Evolutionary conservation across 1,284 basidiomycete genomes (phyloP).

Genomic region (Ustanciosporium gigantosporum): DNA sequence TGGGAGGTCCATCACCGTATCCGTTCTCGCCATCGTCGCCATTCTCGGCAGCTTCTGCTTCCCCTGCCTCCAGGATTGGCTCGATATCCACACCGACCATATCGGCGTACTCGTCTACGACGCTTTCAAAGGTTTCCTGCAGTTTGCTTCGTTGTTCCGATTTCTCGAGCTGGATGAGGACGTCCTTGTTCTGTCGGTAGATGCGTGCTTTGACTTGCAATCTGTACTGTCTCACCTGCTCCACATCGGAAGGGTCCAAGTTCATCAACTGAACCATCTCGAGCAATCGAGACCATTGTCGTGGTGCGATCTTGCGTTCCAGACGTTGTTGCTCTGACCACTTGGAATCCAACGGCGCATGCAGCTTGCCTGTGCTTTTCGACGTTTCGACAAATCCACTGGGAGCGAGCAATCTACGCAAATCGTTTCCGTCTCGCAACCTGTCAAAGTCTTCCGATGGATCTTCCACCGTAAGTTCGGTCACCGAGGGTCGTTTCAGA

Average conservation of each 20-base stretch:
- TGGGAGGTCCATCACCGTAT: slow-evolving; percentile 4
- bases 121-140: slow-evolving; percentile 88
- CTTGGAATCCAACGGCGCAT: slow-evolving; percentile 73
- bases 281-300: slow-evolving; percentile 86
- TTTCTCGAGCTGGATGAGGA: slow-evolving; percentile 80
- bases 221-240: slow-evolving; percentile 71
- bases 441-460: slow-evolving; percentile 95
- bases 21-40: slow-evolving; percentile 21
- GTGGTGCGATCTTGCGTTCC: slow-evolving; percentile 87
- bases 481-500: slow-evolving; percentile 70
- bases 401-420: slow-evolving; percentile 77
- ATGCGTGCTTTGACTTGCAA: slow-evolving; percentile 76
- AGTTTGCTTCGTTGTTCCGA: slow-evolving; percentile 84
- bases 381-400: slow-evolving; percentile 65
- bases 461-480: slow-evolving; percentile 93
- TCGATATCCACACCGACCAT: slow-evolving; percentile 66
- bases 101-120: slow-evolving; percentile 81
- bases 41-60: slow-evolving; percentile 12
- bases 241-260: slow-evolving; percentile 70
- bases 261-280: slow-evolving; percentile 86
- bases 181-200: slow-evolving; percentile 91
- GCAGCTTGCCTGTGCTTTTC: slow-evolving; percentile 66
- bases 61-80: slow-evolving; percentile 29
- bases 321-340: slow-evolving; percentile 81
- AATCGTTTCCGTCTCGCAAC: slow-evolving; percentile 86